Conservation (phyloP, 345 rosid genomes). For the Atalantia buxifolia region DNA sequence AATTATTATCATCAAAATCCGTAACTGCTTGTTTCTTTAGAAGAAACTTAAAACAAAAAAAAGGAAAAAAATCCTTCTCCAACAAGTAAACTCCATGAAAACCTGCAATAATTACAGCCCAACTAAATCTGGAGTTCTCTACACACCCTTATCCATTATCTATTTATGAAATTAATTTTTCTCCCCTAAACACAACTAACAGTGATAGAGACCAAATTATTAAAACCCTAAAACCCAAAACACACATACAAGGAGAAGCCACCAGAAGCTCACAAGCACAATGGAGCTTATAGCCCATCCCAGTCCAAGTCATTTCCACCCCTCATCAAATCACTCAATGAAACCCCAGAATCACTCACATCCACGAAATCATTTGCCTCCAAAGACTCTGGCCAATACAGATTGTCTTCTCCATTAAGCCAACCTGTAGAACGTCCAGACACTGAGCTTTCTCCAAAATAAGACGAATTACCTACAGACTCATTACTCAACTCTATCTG, state of each 20-base stretch:
- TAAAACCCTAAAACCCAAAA: too few relatives aligned
- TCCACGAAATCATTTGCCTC: constrained; percentile 9
- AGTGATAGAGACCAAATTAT: too few relatives aligned
- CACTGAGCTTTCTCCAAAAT: neutral
- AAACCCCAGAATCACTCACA: neutral
- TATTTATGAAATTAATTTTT: neutral
- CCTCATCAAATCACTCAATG: neutral
- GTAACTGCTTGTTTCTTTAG: too few relatives aligned
- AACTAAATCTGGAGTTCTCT: too few relatives aligned
- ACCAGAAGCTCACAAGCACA: constrained; percentile 24
- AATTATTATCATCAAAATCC: too few relatives aligned
- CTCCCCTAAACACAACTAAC: neutral
- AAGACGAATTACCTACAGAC: neutral
- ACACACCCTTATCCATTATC: neutral
- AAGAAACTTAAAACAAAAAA: too few relatives aligned
- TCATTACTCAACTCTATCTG: neutral
- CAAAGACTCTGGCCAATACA: constrained; percentile 22
- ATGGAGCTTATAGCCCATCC: constrained; percentile 37
- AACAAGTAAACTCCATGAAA: neutral
- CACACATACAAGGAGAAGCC: neutral
- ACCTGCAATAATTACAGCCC: neutral
- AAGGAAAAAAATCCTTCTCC: neutral
- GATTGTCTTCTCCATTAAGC: constrained; percentile 13
- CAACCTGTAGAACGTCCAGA: neutral
- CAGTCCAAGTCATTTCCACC: constrained; percentile 15